phyloP scores from a whole-genome alignment of 2,329 filamentous ascomycete species.

The Sporothrix curviconia region DNA sequence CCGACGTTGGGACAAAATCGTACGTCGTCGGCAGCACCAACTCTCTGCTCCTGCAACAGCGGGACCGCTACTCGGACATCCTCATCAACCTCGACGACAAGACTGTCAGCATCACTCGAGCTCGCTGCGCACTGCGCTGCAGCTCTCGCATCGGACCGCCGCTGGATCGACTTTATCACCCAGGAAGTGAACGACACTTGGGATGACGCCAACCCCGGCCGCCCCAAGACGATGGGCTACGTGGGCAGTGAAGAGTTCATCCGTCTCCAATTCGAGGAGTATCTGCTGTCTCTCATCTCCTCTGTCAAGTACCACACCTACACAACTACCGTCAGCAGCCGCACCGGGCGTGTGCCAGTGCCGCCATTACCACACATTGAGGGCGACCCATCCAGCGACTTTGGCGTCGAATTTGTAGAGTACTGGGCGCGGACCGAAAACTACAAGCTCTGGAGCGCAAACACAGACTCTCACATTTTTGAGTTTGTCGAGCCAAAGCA shows the following conservation, averaged over 20 bases:
- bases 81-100: conserved; percentile 92
- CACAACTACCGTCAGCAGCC: conserved; percentile 51
- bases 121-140: conserved; percentile 67
- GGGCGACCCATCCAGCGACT: conserved; percentile 79
- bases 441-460: conserved; percentile 76
- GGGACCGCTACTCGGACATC: conserved; percentile 91
- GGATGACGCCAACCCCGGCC: conserved; percentile 82
- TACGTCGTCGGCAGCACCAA: conserved; percentile 98
- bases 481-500: conserved; percentile 91
- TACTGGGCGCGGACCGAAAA: conserved; percentile 85
- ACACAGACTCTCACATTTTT: conserved; percentile 82
- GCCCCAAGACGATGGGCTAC: conserved; percentile 92
- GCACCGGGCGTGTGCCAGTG: conserved; percentile 31
- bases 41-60: conserved; percentile 85
- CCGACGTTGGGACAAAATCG: conserved; percentile 89
- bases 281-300: conserved; percentile 80
- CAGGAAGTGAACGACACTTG: conserved; percentile 93
- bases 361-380: conserved; percentile 58
- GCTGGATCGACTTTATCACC: conserved; percentile 95
- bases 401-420: conserved; percentile 77
- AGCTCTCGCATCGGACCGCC: conserved; percentile 80
- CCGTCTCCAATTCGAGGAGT: conserved; percentile 93
- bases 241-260: conserved; percentile 97
- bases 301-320: conserved; percentile 84
- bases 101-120: conserved; percentile 77